Evolutionary conservation across 192 early-diverging fungal species (phyloP).

Genomic region (Phlyctochytrium arcticum): DNA sequence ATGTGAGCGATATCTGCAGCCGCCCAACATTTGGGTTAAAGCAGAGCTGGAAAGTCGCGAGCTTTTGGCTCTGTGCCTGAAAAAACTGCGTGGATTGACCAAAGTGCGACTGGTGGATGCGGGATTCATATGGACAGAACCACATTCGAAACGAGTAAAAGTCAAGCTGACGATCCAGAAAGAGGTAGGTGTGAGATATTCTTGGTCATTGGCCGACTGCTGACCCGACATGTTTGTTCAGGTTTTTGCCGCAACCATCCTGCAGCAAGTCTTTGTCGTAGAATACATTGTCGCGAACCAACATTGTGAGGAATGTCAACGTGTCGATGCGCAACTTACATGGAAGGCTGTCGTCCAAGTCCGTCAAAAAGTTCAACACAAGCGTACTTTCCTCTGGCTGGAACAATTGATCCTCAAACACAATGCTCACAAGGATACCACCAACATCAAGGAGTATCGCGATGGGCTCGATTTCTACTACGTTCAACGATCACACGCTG

Average conservation of each 20-base stretch:
- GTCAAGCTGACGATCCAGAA: conserved; percentile 99
- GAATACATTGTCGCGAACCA: conserved; percentile 90
- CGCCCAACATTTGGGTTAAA: conserved; percentile 85
- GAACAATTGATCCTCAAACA: conserved; percentile 99
- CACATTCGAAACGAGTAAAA: conserved; percentile 87
- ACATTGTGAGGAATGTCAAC: conserved; percentile 93
- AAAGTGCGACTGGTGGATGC: conserved; percentile 97
- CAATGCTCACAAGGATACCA: conserved; percentile 93
- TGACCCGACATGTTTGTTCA: background rate
- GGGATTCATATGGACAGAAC: conserved; percentile 98
- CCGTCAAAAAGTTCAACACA: conserved; percentile 93
- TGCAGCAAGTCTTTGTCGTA: conserved; percentile 95
- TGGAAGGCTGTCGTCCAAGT: conserved; percentile 98
- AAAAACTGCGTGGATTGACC: conserved; percentile 82
- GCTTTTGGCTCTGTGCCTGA: conserved; percentile 86
- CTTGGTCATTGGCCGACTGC: background rate
- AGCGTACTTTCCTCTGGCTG: conserved; percentile 96
- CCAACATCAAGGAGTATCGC: conserved; percentile 94
- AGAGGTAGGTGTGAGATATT: conserved; percentile 53
- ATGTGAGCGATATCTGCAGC: conserved; percentile 96
- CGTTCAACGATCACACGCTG: conserved; percentile 79
- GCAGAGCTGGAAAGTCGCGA: conserved; percentile 88
- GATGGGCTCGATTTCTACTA: conserved; percentile 99
- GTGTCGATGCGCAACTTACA: conserved; percentile 93
- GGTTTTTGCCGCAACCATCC: conserved; percentile 88